These are phyloP conservation scores for Ustilago esculenta DNA, from an alignment of 1,284 basidiomycete species.

Conservation along the genomic window DNA sequence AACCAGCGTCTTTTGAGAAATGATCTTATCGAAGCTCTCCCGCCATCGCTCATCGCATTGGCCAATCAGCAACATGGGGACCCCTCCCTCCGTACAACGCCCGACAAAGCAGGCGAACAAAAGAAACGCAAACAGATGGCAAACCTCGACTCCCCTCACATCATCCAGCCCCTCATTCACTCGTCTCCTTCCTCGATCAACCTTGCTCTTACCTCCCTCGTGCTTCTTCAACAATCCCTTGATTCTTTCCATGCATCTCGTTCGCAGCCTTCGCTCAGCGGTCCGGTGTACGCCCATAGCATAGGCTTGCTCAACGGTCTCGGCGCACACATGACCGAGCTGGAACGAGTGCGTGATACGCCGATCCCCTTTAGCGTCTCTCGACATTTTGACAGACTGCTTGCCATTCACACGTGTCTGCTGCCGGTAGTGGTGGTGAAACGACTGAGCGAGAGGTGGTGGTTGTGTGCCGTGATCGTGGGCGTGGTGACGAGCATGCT, in stretches of 20 bases:
- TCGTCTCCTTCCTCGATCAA: slow-evolving; percentile 5
- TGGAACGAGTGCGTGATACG: slow-evolving; percentile 44
- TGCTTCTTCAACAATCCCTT: slow-evolving; percentile 25
- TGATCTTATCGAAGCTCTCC: slow-evolving; percentile 22
- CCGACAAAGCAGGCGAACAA: slow-evolving; percentile 1
- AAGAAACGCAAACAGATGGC: slow-evolving; percentile 27
- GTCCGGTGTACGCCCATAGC: slow-evolving; percentile 40
- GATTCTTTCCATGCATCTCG: slow-evolving; percentile 21
- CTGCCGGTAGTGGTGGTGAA: slow-evolving; percentile 40
- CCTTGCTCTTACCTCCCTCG: slow-evolving; percentile 22
- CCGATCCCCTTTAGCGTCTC: slow-evolving; percentile 44
- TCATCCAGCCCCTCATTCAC: not conserved
- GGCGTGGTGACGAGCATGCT: slow-evolving; percentile 39
- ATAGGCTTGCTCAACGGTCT: slow-evolving; percentile 44
- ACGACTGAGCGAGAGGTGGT: slow-evolving; percentile 9
- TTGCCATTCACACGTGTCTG: slow-evolving; percentile 27
- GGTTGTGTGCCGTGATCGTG: slow-evolving; percentile 13
- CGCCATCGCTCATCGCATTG: slow-evolving; percentile 14
- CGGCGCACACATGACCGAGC: slow-evolving; percentile 37
- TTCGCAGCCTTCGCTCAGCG: slow-evolving; percentile 8
- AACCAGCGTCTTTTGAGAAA: slow-evolving; percentile 4
- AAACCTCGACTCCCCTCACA: slow-evolving; percentile 23
- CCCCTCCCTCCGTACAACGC: not conserved
- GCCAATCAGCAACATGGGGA: slow-evolving; percentile 3
- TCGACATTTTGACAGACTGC: slow-evolving; percentile 27